A percentile compares a stretch with the other conserved stretches of the same genome.
Evolutionary conservation across 306 rosid species (phyloP).

Genomic region (Hippophae tibetana): DNA sequence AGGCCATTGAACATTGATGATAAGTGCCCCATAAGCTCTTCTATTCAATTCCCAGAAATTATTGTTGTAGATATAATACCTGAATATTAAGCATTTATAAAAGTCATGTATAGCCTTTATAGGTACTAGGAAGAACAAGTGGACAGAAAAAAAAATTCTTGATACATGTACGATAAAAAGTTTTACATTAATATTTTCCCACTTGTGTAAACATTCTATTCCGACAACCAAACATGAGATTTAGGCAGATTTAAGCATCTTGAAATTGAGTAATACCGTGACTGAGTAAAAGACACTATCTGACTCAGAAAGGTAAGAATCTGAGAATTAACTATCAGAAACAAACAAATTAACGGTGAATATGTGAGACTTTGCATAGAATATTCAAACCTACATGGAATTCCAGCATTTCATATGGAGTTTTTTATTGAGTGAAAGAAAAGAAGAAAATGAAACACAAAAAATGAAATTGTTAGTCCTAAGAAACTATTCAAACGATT

Average conservation of each 20-base stretch:
- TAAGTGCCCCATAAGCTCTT: slow-evolving; percentile 51
- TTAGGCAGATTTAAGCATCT: slow-evolving; percentile 32
- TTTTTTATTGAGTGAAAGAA: not conserved
- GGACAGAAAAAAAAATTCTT: slow-evolving; percentile 23
- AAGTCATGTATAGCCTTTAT: not conserved
- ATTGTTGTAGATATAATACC: slow-evolving; percentile 19
- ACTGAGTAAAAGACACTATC: slow-evolving; percentile 44
- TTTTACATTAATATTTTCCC: not conserved
- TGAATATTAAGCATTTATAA: slow-evolving; percentile 15
- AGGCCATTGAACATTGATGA: slow-evolving; percentile 71
- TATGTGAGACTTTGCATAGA: slow-evolving; percentile 22
- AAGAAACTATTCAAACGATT: slow-evolving; percentile 6
- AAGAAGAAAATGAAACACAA: not conserved
- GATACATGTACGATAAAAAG: slow-evolving; percentile 2
- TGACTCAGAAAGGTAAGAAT: slow-evolving; percentile 69
- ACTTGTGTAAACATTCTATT: slow-evolving; percentile 16
- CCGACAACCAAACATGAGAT: slow-evolving; percentile 22
- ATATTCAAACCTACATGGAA: slow-evolving; percentile 31
- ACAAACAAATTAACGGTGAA: slow-evolving; percentile 20
- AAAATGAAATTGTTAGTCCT: not conserved
- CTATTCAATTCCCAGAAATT: slow-evolving; percentile 6
- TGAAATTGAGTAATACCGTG: slow-evolving; percentile 29
- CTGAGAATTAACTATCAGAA: slow-evolving; percentile 25
- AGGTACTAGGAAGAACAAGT: slow-evolving; percentile 16
- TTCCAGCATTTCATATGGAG: slow-evolving; percentile 22